Evolutionary conservation across 805 yeast genomes (phyloP), one percentile per base, ranked within the genome.

Genomic region (Lachancea waltii): DNA sequence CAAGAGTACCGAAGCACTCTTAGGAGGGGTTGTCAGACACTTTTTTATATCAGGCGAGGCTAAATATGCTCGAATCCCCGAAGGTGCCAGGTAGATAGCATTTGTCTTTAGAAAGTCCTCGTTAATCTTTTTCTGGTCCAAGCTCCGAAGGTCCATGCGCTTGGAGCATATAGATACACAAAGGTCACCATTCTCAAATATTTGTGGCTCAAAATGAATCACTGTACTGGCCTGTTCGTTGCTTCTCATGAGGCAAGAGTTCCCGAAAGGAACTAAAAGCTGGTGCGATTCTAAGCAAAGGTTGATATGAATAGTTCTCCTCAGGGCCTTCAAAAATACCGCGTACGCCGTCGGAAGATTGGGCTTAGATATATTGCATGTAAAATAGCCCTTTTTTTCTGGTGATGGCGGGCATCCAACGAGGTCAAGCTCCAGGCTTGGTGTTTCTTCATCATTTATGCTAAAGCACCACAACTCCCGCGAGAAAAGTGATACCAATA

Each of bases 41-140:
- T 60, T 64, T 7, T 49, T 46, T 6, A 66, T 44, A 11, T 65
- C 56, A 7, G 51, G 47, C 3, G 64, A 60, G 0, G 68, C 64
- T 4, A 70, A 51, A 23, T 65, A 64, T 26, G 71, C 71, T 33
- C 79, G 59, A 9, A 74, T 73, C 1, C 78, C 80, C 7, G 78
- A 70, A 0, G 81, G 81, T 13, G 72, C 73, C 21, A 76, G 43
- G 44, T 75, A 74, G 2, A 74, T 44, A 0, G 72, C 74, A 49
- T 60, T 60, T 6, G 53, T 53, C 15, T 47, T 46, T 38, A 63
- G 54, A 36, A 43, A 53, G 16, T 41, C 34, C 20, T 41, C 50
- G 39, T 40, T 51, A 20, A 39, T 48, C 30, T 24, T 22, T 1
- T 47, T 49, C n/a, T 46, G 43, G 0, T 64, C 54, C 16, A 73